These are phyloP conservation scores for Suillus sp. DNA, from an alignment of 768 basidiomycete species.

Conservation along the genomic window DNA sequence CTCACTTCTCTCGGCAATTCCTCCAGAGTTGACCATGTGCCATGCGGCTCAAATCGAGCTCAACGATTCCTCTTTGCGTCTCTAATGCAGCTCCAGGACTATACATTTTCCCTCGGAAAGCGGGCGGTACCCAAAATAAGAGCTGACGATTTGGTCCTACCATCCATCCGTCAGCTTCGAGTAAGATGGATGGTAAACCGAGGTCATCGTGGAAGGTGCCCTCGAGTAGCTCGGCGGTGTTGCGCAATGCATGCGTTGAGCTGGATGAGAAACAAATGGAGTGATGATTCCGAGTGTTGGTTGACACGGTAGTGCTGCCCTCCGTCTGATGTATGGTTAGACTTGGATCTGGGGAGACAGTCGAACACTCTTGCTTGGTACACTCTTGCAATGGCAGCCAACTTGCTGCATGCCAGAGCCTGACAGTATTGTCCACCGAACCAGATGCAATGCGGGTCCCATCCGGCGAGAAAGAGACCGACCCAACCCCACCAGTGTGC, in stretches of 20 bases:
- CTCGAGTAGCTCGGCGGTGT: neutral
- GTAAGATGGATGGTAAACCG: neutral
- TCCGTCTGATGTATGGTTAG: no score
- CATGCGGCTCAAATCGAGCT: no score
- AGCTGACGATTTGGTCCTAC: neutral
- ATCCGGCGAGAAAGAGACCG: slow-evolving; percentile 24
- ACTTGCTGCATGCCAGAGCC: neutral
- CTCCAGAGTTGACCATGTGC: no score
- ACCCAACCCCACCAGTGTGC: neutral
- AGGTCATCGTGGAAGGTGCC: neutral
- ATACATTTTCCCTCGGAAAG: no score
- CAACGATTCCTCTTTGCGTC: no score
- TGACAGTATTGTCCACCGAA: neutral
- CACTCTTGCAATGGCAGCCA: slow-evolving; percentile 4
- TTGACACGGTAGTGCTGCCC: no score
- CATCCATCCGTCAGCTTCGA: neutral
- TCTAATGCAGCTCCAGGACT: neutral
- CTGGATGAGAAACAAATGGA: neutral
- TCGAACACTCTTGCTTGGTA: no score
- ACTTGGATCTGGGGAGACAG: no score
- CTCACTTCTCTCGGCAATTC: no score
- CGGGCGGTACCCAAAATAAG: neutral
- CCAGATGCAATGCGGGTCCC: slow-evolving; percentile 2
- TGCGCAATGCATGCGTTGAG: neutral
- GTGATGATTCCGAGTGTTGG: neutral